Base-by-base conservation (phyloP, 73 alveolate genomes). In the Paraurostyla sp. region DNA sequence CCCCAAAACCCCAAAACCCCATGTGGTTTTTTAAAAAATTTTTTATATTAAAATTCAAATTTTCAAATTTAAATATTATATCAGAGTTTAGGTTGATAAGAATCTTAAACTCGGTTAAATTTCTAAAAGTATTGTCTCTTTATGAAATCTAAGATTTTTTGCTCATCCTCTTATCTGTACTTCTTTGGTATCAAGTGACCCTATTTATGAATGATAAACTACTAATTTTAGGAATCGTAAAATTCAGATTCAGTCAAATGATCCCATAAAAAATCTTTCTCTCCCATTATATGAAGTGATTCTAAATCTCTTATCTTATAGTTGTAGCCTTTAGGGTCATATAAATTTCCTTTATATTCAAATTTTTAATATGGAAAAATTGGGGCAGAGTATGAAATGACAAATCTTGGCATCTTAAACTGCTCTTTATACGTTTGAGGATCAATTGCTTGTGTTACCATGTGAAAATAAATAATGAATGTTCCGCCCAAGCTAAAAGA, bases 131-230 rank as follows among this genome's bases (percentile, higher is more conserved):
- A 73, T 50, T 73, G 48, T 11, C 29, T 45, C 46, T 45, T 73
- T 7, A 73, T 50, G 46, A 73, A 73, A 3, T 73, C 71, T 43
- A 32, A 18, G 6, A 73, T 45, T 36, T 20, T 73, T 23, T 73
- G n/a, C 30, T 27, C 2, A 25, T 73, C 41, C 30, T 48, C 87
- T 48, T 45, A 48, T 29, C 49, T 6, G 46, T 43, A 50, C 27
- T 73, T 57, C 36, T 50, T 73, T 2, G 87, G 87, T n/a, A 73
- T 48, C 35, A 43, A 43, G 27, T 73, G 87, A 3, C 87, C 87
- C 27, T 73, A 68, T 11, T 40, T 7, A 29, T 73, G 87, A 2
- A 43, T 11, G 22, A 73, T 57, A 7, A 73, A 30, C 42, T 32
- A 52, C 11, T 68, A 57, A 4, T 73, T 50, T 32, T 41, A 1